Base-by-base conservation (phyloP, 495 filamentous ascomycete species). In the Podospora appendiculata region DNA sequence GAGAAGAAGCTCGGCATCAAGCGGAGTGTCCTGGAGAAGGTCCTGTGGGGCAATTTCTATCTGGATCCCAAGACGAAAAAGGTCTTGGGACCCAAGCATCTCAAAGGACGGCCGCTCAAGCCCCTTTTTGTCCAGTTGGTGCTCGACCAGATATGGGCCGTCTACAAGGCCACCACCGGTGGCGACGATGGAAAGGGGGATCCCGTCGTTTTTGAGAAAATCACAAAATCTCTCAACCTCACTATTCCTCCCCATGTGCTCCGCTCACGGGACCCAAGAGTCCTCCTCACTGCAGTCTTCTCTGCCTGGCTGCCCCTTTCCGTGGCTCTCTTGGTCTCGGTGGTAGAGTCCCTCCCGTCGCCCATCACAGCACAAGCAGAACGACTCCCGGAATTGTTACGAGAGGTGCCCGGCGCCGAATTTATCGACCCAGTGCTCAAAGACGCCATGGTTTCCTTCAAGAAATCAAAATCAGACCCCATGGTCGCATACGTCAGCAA, bases 71-170 rank as follows among this genome's bases (percentile, higher is more conserved):
- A 97, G 71, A 95, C 92, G 4, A 99, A 93, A 67, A 82, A 93
- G 59, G 88, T 99, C 6, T 73, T 99, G 4, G 86, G 83, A 1
- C 80, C 83, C 44, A 97, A 95, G 71, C 94, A 97, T 74, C 76
- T 99, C 38, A 97, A 94, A 62, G 93, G 93, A 12, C 74, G 93
- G 14, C 76, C 81, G 33, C 70, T 99, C 49, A 99, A 96, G 67
- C 93, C 94, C 1, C 91, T 97, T 82, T 99, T 99, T 69, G 93
- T 97, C 32, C 92, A 97, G 64, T 72, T 99, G 47, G 94, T 99
- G 6, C 77, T 99, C 52, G 92, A 96, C 44, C 94, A 88, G 53
- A 86, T 99, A 40, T 99, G 93, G 93, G 92, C 94, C 46, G 90
- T 94, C 17, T 99, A 99, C 67, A 79, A 89, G 53, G 93, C 90